phyloP scores from a whole-genome alignment of 805 yeast species.

The Kodamaea lidongshanica region DNA sequence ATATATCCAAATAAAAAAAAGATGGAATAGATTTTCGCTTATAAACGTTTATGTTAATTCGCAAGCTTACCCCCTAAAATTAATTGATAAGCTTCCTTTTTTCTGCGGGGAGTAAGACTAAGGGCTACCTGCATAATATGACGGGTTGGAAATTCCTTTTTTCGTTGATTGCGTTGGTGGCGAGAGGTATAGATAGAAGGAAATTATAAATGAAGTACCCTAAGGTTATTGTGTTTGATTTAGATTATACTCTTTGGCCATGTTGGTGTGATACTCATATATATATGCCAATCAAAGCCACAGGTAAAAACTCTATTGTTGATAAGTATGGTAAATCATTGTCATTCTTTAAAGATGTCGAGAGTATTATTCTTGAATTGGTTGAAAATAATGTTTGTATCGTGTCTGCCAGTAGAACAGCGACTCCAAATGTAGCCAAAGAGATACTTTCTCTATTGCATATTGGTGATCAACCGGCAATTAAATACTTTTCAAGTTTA shows the following conservation, averaged over 20 bases:
- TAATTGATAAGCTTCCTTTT: no score
- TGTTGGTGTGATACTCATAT: slow-evolving; percentile 81
- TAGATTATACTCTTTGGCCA: slow-evolving; percentile 78
- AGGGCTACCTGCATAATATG: background rate
- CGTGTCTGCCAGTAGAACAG: slow-evolving; percentile 74
- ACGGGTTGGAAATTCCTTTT: slow-evolving; percentile 2
- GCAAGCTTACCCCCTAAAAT: no score
- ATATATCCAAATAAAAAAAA: no score
- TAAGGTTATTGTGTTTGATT: slow-evolving; percentile 59
- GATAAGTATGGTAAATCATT: slow-evolving; percentile 54
- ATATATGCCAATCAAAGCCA: slow-evolving; percentile 36
- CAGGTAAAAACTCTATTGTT: slow-evolving; percentile 29
- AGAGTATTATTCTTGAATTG: slow-evolving; percentile 51
- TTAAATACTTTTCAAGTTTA: slow-evolving; percentile 46
- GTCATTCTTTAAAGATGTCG: slow-evolving; percentile 63
- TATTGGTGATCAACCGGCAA: slow-evolving; percentile 49
- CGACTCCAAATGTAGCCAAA: slow-evolving; percentile 70
- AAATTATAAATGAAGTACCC: slow-evolving; percentile 18
- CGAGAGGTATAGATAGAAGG: background rate
- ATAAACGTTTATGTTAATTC: no score
- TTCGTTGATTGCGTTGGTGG: slow-evolving; percentile 5
- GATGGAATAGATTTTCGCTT: no score
- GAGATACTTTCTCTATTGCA: slow-evolving; percentile 50
- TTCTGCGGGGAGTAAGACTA: no score
- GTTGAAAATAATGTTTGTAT: slow-evolving; percentile 42